These are phyloP conservation scores for Phytophthora uliginosa DNA, from an alignment of 352 stramenopile genomes.

Conservation along the genomic window DNA sequence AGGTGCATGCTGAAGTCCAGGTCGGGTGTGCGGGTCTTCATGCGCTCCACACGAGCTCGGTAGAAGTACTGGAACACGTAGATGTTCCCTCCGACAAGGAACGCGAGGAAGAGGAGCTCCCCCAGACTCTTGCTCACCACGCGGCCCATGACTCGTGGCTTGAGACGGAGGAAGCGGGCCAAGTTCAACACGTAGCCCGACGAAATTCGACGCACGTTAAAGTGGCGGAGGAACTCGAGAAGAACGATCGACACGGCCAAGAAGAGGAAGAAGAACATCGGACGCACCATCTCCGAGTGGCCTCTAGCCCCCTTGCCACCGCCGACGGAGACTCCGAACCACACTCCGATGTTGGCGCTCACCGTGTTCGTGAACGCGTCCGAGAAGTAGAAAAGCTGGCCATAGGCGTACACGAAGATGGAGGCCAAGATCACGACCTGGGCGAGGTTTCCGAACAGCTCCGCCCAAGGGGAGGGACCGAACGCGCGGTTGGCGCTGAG, in stretches of 20 bases:
- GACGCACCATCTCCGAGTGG: slow-evolving; percentile 58
- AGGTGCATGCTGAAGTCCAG: slow-evolving; percentile 37
- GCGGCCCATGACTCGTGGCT: slow-evolving; percentile 32
- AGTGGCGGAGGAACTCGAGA: slow-evolving; percentile 48
- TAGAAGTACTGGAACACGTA: slow-evolving; percentile 40
- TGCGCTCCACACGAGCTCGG: slow-evolving; percentile 1
- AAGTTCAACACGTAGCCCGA: slow-evolving; percentile 36
- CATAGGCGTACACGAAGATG: slow-evolving; percentile 42
- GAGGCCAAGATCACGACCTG: slow-evolving; percentile 38
- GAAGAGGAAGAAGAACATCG: slow-evolving; percentile 65
- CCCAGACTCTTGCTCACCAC: slow-evolving; percentile 50
- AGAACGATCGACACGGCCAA: slow-evolving; percentile 47
- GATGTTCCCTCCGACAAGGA: slow-evolving; percentile 41
- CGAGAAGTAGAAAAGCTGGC: slow-evolving; percentile 35
- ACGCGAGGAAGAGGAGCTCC: slow-evolving; percentile 36
- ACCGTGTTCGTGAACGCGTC: slow-evolving; percentile 24
- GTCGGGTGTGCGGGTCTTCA: slow-evolving; percentile 1
- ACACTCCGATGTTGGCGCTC: slow-evolving; percentile 24
- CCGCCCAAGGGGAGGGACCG: slow-evolving; percentile 17
- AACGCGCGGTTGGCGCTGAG: neutral
- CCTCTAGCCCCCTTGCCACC: slow-evolving; percentile 23
- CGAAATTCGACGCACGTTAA: slow-evolving; percentile 47
- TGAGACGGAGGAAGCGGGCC: slow-evolving; percentile 49
- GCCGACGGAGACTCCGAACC: slow-evolving; percentile 37
- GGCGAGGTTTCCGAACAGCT: slow-evolving; percentile 26